phyloP scores from a whole-genome alignment of 306 rosid species.

The Cicer chorassanicum region DNA sequence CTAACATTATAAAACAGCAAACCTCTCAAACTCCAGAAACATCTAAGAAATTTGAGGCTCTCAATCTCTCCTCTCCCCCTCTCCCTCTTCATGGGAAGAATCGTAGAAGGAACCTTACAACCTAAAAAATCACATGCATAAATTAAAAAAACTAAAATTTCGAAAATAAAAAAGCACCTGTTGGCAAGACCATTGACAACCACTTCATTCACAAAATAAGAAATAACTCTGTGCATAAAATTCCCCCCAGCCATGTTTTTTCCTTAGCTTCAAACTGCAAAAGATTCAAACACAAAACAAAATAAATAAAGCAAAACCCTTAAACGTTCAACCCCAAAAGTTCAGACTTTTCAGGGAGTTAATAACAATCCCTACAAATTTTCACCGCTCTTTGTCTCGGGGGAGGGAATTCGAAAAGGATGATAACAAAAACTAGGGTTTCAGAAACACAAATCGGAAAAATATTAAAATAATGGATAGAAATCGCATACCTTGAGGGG shows the following conservation, averaged over 20 bases:
- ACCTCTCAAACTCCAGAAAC: conserved; percentile 26
- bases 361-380: not conserved
- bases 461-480: no score
- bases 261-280: conserved; percentile 45
- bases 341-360: not conserved
- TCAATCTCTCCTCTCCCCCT: not conserved
- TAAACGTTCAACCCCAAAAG: not conserved
- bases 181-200: conserved; percentile 62
- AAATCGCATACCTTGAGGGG: no score
- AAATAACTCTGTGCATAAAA: conserved; percentile 48
- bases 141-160: not conserved
- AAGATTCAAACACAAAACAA: not conserved
- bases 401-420: not conserved
- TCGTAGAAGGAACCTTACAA: conserved; percentile 8
- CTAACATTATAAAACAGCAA: conserved; percentile 18
- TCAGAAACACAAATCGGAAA: no score
- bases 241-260: conserved; percentile 60
- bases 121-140: conserved; percentile 13
- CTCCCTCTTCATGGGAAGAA: not conserved
- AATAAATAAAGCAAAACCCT: not conserved
- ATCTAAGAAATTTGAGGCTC: conserved; percentile 2
- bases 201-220: conserved; percentile 56
- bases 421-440: no score
- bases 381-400: not conserved
- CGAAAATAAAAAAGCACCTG: conserved; percentile 35